These are phyloP conservation scores for Alternaria sp. DNA, from an alignment of 2,329 filamentous ascomycete genomes.

Conservation along the genomic window DNA sequence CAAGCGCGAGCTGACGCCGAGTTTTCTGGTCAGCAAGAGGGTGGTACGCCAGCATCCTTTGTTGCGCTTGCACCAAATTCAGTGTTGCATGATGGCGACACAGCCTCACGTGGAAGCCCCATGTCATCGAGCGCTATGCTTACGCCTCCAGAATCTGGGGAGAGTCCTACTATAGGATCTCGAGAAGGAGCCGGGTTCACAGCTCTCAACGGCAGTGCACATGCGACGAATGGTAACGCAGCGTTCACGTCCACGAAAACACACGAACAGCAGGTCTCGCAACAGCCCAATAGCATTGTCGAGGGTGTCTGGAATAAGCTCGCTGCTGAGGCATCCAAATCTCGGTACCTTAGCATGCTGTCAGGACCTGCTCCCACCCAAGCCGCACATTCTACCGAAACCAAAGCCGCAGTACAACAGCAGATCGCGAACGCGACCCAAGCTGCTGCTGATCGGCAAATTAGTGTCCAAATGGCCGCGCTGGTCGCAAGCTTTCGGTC, in stretches of 20 bases:
- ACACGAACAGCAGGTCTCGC: constrained; percentile 21
- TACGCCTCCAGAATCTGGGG: constrained; percentile 42
- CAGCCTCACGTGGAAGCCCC: constrained; percentile 36
- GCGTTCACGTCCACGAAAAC: constrained; percentile 16
- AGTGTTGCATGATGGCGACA: constrained; percentile 36
- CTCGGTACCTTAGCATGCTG: constrained; percentile 26
- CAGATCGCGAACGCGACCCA: constrained; percentile 33
- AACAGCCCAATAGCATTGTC: constrained; percentile 26
- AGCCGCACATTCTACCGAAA: constrained; percentile 23
- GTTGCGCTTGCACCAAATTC: constrained; percentile 43
- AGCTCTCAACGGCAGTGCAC: constrained; percentile 21
- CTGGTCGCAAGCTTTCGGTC: constrained; percentile 41
- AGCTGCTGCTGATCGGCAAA: constrained; percentile 35
- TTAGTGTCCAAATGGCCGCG: constrained; percentile 39
- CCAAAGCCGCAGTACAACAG: constrained; percentile 29
- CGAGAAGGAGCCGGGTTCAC: constrained; percentile 27
- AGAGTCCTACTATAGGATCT: constrained; percentile 36
- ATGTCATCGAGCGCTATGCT: constrained; percentile 41
- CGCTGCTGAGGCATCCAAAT: constrained; percentile 22
- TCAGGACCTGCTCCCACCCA: constrained; percentile 12
- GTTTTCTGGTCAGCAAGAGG: constrained; percentile 30
- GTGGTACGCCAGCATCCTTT: constrained; percentile 37
- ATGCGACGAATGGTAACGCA: constrained; percentile 12
- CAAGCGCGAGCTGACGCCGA: constrained; percentile 41
- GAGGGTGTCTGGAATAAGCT: constrained; percentile 39